These are phyloP conservation scores for Cladosporium sp. DNA, from an alignment of 2,329 filamentous ascomycete genomes.

Conservation along the genomic window DNA sequence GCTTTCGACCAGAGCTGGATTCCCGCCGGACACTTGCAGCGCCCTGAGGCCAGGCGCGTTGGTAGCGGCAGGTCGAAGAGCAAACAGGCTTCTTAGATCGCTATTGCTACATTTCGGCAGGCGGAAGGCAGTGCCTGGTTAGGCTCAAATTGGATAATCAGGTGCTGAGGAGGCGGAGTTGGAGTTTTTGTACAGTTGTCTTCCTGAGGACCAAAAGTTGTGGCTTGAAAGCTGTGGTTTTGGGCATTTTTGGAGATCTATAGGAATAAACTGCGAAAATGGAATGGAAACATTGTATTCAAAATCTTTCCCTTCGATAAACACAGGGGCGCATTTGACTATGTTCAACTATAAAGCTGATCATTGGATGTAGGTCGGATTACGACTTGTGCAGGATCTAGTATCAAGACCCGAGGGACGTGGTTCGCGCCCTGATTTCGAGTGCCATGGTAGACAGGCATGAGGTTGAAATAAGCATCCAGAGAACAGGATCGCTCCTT, in stretches of 20 bases:
- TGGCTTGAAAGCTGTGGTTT: not conserved
- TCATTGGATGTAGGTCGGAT: not conserved
- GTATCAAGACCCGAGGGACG: not conserved
- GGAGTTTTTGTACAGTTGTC: not conserved
- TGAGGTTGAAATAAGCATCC: not conserved
- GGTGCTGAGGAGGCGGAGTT: not conserved
- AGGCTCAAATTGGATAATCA: not conserved
- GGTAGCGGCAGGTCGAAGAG: slow-evolving; percentile 51
- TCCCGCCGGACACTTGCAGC: slow-evolving; percentile 82
- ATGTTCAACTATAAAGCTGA: not conserved
- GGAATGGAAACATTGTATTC: not conserved
- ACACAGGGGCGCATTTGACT: not conserved
- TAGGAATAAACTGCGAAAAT: not conserved
- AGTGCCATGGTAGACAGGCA: not conserved
- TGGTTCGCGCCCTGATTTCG: not conserved
- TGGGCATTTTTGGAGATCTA: not conserved
- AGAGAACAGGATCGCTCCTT: not conserved
- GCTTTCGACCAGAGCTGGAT: slow-evolving; percentile 93
- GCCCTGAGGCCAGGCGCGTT: slow-evolving; percentile 68
- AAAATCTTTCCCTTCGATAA: not conserved
- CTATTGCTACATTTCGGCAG: not conserved
- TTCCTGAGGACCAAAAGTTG: slow-evolving; percentile 1
- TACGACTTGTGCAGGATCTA: not conserved
- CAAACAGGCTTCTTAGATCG: slow-evolving; percentile 26
- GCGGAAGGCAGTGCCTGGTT: not conserved